Conservation (phyloP, 176 grass and related monocot genomes). For the Oryza brachyantha region DNA sequence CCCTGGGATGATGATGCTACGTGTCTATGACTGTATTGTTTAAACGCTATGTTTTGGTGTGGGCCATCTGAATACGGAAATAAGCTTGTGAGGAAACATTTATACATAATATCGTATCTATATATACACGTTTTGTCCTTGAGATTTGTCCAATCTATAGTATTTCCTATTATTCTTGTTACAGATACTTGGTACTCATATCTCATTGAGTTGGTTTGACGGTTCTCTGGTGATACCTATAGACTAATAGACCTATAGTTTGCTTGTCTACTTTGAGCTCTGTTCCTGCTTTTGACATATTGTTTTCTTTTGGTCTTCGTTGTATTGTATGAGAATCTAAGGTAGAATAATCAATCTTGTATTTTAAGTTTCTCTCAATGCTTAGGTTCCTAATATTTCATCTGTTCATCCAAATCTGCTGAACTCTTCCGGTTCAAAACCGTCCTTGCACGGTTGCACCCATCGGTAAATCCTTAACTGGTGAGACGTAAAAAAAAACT, state of each 20-base stretch:
- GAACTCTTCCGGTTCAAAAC: no score
- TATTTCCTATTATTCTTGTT: background rate
- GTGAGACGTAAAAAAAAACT: no score
- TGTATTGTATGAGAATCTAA: no score
- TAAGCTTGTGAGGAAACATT: slow-evolving; percentile 9
- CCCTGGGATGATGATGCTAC: background rate
- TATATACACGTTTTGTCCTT: background rate
- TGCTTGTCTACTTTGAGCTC: background rate
- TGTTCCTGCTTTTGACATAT: background rate
- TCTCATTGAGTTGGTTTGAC: background rate
- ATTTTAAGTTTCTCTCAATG: no score
- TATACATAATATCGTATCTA: background rate
- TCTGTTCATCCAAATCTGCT: no score
- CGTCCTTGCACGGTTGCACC: no score
- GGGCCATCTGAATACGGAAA: slow-evolving; percentile 19
- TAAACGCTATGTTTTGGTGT: background rate
- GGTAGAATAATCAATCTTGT: no score
- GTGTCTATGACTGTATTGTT: background rate
- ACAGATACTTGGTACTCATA: background rate
- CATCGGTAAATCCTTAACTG: no score
- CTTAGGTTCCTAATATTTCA: no score
- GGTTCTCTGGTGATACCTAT: background rate
- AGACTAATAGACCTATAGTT: no score
- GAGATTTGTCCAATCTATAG: background rate
- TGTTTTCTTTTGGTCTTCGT: no score